Percentiles rank a stretch among this genome's conserved stretches.
phyloP scores from a whole-genome alignment of 495 filamentous ascomycete genomes.

The Penicillium fimorum region DNA sequence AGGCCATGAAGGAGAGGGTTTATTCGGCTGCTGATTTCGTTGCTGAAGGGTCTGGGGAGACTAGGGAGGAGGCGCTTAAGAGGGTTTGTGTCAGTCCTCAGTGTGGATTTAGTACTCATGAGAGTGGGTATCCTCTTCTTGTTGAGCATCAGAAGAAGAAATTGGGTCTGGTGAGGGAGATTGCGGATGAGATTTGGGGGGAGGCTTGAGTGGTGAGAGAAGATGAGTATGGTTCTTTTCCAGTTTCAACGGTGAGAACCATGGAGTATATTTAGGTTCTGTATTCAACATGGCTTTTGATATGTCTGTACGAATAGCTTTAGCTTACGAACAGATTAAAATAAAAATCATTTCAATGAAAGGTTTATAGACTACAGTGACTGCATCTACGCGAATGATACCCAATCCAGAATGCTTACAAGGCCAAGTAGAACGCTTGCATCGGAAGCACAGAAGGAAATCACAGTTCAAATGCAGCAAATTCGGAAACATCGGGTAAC shows the following conservation, averaged over 20 bases:
- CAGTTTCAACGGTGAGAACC: constrained; percentile 3
- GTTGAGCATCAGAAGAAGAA: constrained; percentile 60
- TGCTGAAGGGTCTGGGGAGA: constrained; percentile 45
- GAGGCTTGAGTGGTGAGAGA: constrained; percentile 15
- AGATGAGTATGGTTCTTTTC: neutral
- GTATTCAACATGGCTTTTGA: constrained; percentile 3
- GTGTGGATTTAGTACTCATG: constrained; percentile 66
- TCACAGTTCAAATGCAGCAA: constrained; percentile 2
- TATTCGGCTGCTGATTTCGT: constrained; percentile 60
- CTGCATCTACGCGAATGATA: neutral
- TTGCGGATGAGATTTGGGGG: constrained; percentile 52
- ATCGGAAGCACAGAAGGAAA: neutral
- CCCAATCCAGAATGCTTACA: neutral
- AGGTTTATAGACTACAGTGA: neutral
- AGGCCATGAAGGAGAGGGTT: constrained; percentile 55
- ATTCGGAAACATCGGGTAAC: neutral
- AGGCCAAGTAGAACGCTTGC: neutral
- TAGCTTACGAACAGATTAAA: neutral
- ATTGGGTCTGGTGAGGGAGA: constrained; percentile 45
- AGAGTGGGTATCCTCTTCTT: constrained; percentile 59
- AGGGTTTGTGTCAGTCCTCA: constrained; percentile 64
- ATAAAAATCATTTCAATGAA: neutral
- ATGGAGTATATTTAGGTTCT: neutral
- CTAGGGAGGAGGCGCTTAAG: constrained; percentile 50
- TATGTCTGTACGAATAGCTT: neutral